Conservation (phyloP, 2,329 filamentous ascomycete species). For the Neoarthrinium moseri region DNA sequence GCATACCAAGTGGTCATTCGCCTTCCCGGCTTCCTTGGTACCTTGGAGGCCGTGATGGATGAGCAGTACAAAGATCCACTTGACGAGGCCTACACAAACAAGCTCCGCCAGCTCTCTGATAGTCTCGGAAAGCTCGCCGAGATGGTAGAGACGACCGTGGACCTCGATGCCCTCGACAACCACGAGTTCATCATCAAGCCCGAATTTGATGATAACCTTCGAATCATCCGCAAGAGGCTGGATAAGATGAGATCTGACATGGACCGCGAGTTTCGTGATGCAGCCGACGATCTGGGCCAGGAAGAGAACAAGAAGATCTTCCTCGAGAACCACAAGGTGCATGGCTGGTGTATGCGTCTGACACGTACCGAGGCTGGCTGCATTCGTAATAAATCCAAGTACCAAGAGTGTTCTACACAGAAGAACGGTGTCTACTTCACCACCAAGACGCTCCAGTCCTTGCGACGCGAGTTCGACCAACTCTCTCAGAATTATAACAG, state of each 20-base stretch:
- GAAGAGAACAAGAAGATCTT: conserved; percentile 99
- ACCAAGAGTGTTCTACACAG: conserved; percentile 94
- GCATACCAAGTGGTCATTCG: conserved; percentile 94
- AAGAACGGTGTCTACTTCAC: conserved; percentile 99
- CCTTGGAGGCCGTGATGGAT: conserved; percentile 92
- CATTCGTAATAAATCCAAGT: conserved; percentile 86
- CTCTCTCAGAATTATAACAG: conserved; percentile 92
- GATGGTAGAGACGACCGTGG: conserved; percentile 98
- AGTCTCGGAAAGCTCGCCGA: conserved; percentile 85
- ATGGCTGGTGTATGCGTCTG: conserved; percentile 94
- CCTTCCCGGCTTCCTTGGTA: conserved; percentile 83
- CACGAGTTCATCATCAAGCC: conserved; percentile 99
- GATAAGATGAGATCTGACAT: conserved; percentile 83
- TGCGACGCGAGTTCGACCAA: conserved; percentile 90
- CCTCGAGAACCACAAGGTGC: conserved; percentile 90
- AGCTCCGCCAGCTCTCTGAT: conserved; percentile 73
- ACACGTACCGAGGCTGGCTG: conserved; percentile 88
- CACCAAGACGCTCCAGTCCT: conserved; percentile 73
- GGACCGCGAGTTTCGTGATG: conserved; percentile 74
- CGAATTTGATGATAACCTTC: conserved; percentile 88
- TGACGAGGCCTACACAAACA: conserved; percentile 82
- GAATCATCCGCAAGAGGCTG: conserved; percentile 86
- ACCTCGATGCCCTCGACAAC: conserved; percentile 90
- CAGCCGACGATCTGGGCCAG: conserved; percentile 79
- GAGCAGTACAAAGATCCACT: conserved; percentile 86